Base-by-base conservation (phyloP, 768 basidiomycete genomes). In the Kwoniella newhampshirensis region DNA sequence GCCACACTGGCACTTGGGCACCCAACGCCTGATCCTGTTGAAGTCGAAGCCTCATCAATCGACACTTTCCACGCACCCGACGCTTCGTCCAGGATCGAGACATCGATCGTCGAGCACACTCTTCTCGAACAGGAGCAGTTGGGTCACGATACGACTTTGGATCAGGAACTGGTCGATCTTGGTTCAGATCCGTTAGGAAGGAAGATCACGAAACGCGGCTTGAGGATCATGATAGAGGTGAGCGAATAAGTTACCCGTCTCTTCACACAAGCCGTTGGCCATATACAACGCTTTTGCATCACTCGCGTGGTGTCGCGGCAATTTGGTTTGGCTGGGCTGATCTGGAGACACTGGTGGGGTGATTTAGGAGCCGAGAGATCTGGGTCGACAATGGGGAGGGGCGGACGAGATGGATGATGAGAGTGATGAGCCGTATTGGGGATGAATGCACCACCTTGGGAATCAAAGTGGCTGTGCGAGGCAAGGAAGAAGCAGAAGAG, bases 391-490 rank as follows among this genome's bases (percentile, higher is more conserved):
- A 39, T 62, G 60, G 60, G 49, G 20, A 36, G 62, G 62, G 2
- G 62, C 62, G 3, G 51, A 49, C 27, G 62, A 63, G 49, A 25
- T 63, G 40, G 27, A 44, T 20, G 62, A 63, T 41, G 43, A 55
- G 21, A 53, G 55, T 42, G 62, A 63, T 47, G 57, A 54, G 35
- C 62, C 62, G 5, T 59, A 37, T 27, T 63, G 45, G 26, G 59
- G 53, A 26, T 54, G 44, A 46, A 9, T n/a, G n/a, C n/a, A n/a
- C n/a, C n/a, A n/a, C n/a, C n/a, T n/a, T n/a, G n/a, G n/a, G n/a
- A n/a, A n/a, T 37, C 36, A 37, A n/a, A 9, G 9, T 37, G 36
- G 36, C 36, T n/a, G 36, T 9, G 36, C 21, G 42, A 21, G 21
- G 21, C 42, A 44, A 21, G 20, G 42, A n/a, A n/a, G n/a, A n/a